Base-by-base conservation (phyloP, 805 yeast genomes). In the Pichia manshurica region DNA sequence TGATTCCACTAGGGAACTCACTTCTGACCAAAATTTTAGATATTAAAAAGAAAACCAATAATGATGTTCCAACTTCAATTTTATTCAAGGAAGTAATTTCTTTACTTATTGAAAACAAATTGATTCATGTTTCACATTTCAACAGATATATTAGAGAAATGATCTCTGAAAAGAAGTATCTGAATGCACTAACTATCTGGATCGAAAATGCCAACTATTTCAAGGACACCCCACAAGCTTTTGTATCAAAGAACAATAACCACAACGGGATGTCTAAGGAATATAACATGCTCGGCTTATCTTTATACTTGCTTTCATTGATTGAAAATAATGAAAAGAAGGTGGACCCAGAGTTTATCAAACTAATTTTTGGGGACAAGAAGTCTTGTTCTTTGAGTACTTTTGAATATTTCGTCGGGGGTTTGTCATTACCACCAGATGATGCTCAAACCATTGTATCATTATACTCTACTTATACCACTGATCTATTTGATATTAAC, bases 121-220 rank as follows among this genome's bases (percentile, higher is more conserved):
- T 60, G 3, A 42, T 60, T n/a, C 60, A 61, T 45, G 55, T 50
- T n/a, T 51, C 61, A 12, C 68, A 63, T 42, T 54, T 62, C 17
- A 53, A 48, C 17, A 53, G 63, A 44, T 57, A 52, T n/a, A 51
- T 62, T 34, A 48, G 34, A 8, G 45, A 48, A n/a, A 51, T 63
- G 9, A 28, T 62, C 7, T 16, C 19, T 4, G 69, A 65, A 22
- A 45, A 46, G 5, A 56, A 61, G 36, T 57, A 48, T 37, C 35
- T 57, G 8, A 58, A 57, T 38, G 67, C 65, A 3, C 44, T 66
- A 25, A 54, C 59, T n/a, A 22, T 58, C 4, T 65, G 63, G 61
- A 54, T 62, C 39, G 61, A 61, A 35, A 44, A 55, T 21, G 42
- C 58, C 17, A 63, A 62, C 40, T 61, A 59, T 46, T 53, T 56